A percentile compares a stretch with the other conserved stretches of the same genome.
These are phyloP conservation scores for Camillea tinctor DNA, from an alignment of 2,329 filamentous ascomycete species.

Conservation along the genomic window DNA sequence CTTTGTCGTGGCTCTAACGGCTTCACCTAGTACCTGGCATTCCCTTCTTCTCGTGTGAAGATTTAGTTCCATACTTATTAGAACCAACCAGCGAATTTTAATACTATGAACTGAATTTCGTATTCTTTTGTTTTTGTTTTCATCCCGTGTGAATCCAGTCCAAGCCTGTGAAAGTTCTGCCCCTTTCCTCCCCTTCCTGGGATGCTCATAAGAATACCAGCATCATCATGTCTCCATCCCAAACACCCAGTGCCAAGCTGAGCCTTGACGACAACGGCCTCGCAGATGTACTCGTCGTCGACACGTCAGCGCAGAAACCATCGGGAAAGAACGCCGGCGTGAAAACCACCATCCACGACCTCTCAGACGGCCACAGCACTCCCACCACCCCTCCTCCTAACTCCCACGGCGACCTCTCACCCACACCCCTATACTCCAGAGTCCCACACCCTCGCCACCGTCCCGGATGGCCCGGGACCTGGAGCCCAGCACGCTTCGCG, in stretches of 20 bases:
- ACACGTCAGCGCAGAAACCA: not conserved
- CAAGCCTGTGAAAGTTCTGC: too few species aligned
- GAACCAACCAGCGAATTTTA: not conserved
- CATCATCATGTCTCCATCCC: not conserved
- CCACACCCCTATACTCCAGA: slow-evolving; percentile 4
- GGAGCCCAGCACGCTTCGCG: slow-evolving; percentile 10
- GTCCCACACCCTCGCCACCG: slow-evolving; percentile 3
- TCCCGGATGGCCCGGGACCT: not conserved
- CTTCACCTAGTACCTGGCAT: too few species aligned
- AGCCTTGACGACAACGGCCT: not conserved
- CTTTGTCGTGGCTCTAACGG: not conserved
- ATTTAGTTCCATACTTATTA: not conserved
- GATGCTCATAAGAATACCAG: not conserved
- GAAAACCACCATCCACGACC: slow-evolving; percentile 1
- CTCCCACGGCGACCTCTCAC: slow-evolving; percentile 6
- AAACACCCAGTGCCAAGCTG: slow-evolving; percentile 6
- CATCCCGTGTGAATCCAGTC: too few species aligned
- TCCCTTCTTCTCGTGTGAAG: not conserved
- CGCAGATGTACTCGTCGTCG: not conserved
- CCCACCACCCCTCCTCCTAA: slow-evolving; percentile 42
- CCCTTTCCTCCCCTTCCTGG: not conserved
- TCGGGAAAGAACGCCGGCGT: slow-evolving; percentile 1
- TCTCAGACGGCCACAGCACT: slow-evolving; percentile 36
- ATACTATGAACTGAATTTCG: not conserved
- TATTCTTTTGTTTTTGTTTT: not conserved